Conservation (phyloP, 1,284 basidiomycete species). For the Ustilago cynodontis region DNA sequence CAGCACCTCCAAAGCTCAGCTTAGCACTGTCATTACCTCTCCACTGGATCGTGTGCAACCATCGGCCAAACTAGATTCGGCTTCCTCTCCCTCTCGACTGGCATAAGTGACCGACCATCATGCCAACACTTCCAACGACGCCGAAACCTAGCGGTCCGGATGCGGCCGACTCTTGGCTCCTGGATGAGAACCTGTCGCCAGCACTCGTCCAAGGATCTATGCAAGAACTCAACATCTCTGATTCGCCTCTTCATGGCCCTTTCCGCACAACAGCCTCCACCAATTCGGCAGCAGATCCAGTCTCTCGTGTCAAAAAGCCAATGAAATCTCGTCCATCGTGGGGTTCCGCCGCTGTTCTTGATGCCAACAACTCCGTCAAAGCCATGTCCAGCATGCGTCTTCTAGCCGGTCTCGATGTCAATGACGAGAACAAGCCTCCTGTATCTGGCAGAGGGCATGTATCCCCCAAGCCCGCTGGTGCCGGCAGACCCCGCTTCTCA, state of each 20-base stretch:
- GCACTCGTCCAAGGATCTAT: conserved; percentile 36
- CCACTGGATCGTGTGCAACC: not conserved
- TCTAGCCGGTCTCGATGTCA: conserved; percentile 36
- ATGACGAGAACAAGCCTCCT: conserved; percentile 48
- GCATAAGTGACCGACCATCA: conserved; percentile 9
- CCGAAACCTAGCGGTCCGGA: conserved; percentile 30
- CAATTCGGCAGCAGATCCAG: conserved; percentile 11
- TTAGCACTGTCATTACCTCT: not conserved
- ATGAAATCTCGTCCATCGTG: conserved; percentile 47
- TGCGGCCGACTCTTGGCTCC: conserved; percentile 40
- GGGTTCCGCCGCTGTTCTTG: conserved; percentile 44
- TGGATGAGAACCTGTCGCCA: conserved; percentile 43
- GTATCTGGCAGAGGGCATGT: conserved; percentile 21
- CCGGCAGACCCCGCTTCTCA: conserved; percentile 39
- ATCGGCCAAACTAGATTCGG: not conserved
- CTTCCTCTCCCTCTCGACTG: too few species aligned
- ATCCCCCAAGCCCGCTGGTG: conserved; percentile 11
- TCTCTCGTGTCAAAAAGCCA: conserved; percentile 22
- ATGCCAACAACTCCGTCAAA: conserved; percentile 34
- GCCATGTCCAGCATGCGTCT: conserved; percentile 47
- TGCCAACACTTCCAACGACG: conserved; percentile 43
- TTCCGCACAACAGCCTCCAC: conserved; percentile 17
- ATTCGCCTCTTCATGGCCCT: conserved; percentile 36
- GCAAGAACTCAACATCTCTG: conserved; percentile 45
- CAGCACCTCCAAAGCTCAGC: not conserved